Evolutionary conservation across 306 rosid species (phyloP).

Genomic region (Urtica urens): DNA sequence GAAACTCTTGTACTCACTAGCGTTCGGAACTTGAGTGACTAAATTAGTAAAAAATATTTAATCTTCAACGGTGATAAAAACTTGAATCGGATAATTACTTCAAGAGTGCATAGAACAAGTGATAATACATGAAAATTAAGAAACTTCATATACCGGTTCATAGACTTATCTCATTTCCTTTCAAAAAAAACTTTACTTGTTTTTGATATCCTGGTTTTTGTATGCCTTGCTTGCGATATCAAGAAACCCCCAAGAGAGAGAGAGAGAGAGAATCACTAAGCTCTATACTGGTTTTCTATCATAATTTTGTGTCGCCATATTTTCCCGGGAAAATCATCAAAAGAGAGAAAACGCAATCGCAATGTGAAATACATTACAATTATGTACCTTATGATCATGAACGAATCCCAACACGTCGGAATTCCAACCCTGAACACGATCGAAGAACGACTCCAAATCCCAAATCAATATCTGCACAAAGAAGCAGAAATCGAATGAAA

Average conservation of each 20-base stretch:
- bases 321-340: background rate
- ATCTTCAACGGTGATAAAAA: no score
- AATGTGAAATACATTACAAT: background rate
- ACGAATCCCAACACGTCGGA: conserved; percentile 10
- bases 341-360: background rate
- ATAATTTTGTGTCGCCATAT: background rate
- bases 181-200: no score
- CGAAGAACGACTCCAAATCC: background rate
- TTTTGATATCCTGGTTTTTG: no score
- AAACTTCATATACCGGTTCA: no score
- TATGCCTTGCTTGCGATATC: background rate
- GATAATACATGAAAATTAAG: no score
- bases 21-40: no score
- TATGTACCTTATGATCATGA: conserved; percentile 31
- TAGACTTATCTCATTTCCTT: no score
- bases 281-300: background rate
- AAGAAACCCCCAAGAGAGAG: conserved; percentile 11
- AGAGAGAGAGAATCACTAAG: background rate
- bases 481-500: background rate
- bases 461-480: conserved; percentile 18
- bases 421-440: conserved; percentile 9
- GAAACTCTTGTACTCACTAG: no score
- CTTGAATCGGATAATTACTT: no score
- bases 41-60: no score
- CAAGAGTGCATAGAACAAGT: no score